These are phyloP conservation scores for Parafenestella ontariensis DNA, from an alignment of 2,329 filamentous ascomycete genomes.

Conservation along the genomic window DNA sequence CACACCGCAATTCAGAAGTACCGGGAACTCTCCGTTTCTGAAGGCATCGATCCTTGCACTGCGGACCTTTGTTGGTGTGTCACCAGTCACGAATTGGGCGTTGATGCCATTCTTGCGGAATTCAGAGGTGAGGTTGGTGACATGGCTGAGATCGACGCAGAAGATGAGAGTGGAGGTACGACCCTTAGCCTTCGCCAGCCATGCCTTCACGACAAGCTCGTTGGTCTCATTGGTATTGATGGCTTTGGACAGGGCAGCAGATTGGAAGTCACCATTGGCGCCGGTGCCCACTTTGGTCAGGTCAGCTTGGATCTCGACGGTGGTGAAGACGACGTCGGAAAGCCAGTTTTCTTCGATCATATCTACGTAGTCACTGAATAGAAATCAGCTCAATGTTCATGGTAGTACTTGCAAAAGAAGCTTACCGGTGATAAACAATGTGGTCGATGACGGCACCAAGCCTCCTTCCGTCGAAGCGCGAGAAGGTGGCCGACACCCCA, in stretches of 20 bases:
- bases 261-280: conserved; percentile 78
- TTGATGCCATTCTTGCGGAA: conserved; percentile 83
- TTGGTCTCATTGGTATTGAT: conserved; percentile 87
- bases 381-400: conserved; percentile 9
- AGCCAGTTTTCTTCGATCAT: conserved; percentile 93
- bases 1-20: conserved; percentile 92
- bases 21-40: conserved; percentile 76
- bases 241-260: conserved; percentile 75
- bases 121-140: conserved; percentile 73
- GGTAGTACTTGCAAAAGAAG: neutral
- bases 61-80: conserved; percentile 74
- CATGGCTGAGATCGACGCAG: conserved; percentile 88
- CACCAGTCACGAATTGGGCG: conserved; percentile 84
- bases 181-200: conserved; percentile 76
- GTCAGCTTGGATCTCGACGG: conserved; percentile 82
- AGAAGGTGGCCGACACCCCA: conserved; percentile 84
- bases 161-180: conserved; percentile 91
- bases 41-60: conserved; percentile 77
- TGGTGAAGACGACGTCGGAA: conserved; percentile 91
- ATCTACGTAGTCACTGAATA: conserved; percentile 68
- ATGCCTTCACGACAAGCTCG: conserved; percentile 82
- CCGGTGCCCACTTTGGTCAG: conserved; percentile 72
- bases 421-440: conserved; percentile 87
- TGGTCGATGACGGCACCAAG: conserved; percentile 88
- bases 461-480: conserved; percentile 82